Evolutionary conservation across 2,329 filamentous ascomycete genomes (phyloP), one percentile per base, ranked within the genome.

Genomic region (Aspergillus ruber): DNA sequence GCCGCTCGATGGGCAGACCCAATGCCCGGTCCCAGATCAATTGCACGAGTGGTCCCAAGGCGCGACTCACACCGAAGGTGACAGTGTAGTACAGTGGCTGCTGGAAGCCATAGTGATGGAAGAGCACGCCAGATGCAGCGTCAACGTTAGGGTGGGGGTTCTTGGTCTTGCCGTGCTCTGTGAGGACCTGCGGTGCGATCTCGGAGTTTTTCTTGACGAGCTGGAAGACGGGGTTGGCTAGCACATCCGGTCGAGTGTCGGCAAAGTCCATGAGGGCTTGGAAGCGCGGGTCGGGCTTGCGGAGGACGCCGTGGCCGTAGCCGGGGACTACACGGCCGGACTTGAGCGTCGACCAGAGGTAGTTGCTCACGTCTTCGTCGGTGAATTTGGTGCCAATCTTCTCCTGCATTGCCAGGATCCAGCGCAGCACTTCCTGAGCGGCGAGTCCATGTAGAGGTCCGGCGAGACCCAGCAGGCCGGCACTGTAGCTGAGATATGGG

Each of bases 111-210:
- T 95, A 98, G 76, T 97, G 90, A 73, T 97, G 85, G 82, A 98
- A 97, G 43, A 98, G 79, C 5, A 97, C 90, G 55, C 93, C 93
- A 0, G 90, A 95, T 54, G 83, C 85, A 42, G 86, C 90, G 71
- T 98, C 93, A 52, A 98, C 93, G 68, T 98, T 98, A 55, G 93
- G 93, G 73, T 91, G 95, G 2, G 93, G 90, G 75, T 95, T 95
- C 80, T 95, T 95, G 57, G 90, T 95, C 84, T 96, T 97, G 70
- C 93, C 93, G 67, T 98, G 93, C 75, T 96, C 84, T 61, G 83
- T 93, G 60, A 98, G 78, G 17, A 98, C 93, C 45, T 82, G 81
- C 13, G 93, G 93, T 0, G 93, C 93, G 54, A 98, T 85, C 63
- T 90, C 85, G 56, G 86, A 90, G 76, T 95, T 97, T 75, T 86